phyloP scores from a whole-genome alignment of 2,329 filamentous ascomycete genomes.

The Fusarium mexicanum region DNA sequence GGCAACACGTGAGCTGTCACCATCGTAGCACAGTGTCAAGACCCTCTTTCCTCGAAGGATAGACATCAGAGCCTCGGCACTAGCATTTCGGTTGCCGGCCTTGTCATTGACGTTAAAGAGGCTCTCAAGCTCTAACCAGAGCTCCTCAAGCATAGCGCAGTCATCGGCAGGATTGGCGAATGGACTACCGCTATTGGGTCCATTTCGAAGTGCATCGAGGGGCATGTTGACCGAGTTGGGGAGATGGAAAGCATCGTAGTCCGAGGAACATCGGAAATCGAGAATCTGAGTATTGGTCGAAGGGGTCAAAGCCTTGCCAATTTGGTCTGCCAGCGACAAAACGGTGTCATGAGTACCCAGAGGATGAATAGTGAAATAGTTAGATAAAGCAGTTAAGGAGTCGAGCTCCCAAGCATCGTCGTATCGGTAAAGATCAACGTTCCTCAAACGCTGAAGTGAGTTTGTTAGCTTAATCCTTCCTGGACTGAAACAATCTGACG shows the following conservation, averaged over 20 bases:
- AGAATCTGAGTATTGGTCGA: slow-evolving; percentile 51
- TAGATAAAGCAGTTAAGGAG: slow-evolving; percentile 51
- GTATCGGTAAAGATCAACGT: slow-evolving; percentile 63
- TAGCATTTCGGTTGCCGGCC: slow-evolving; percentile 41
- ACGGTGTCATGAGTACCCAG: slow-evolving; percentile 39
- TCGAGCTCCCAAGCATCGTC: slow-evolving; percentile 64
- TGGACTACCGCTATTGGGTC: slow-evolving; percentile 40
- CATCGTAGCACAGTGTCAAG: slow-evolving; percentile 62
- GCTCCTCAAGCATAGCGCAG: slow-evolving; percentile 53
- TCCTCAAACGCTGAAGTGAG: slow-evolving; percentile 55
- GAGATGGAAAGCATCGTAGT: slow-evolving; percentile 56
- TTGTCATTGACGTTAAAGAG: slow-evolving; percentile 51
- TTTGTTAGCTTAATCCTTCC: slow-evolving; percentile 24
- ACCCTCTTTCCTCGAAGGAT: slow-evolving; percentile 51
- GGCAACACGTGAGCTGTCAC: slow-evolving; percentile 64
- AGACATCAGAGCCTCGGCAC: slow-evolving; percentile 42
- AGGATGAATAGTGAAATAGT: slow-evolving; percentile 46
- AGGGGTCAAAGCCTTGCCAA: slow-evolving; percentile 41
- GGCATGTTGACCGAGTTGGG: slow-evolving; percentile 59
- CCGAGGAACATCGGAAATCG: slow-evolving; percentile 54
- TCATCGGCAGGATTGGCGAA: slow-evolving; percentile 58
- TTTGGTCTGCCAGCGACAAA: slow-evolving; percentile 38
- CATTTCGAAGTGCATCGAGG: slow-evolving; percentile 50
- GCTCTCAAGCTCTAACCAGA: slow-evolving; percentile 60
- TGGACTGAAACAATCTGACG: not conserved